These are phyloP conservation scores for Meredithiella fracta DNA, from an alignment of 2,329 filamentous ascomycete species.

Conservation along the genomic window DNA sequence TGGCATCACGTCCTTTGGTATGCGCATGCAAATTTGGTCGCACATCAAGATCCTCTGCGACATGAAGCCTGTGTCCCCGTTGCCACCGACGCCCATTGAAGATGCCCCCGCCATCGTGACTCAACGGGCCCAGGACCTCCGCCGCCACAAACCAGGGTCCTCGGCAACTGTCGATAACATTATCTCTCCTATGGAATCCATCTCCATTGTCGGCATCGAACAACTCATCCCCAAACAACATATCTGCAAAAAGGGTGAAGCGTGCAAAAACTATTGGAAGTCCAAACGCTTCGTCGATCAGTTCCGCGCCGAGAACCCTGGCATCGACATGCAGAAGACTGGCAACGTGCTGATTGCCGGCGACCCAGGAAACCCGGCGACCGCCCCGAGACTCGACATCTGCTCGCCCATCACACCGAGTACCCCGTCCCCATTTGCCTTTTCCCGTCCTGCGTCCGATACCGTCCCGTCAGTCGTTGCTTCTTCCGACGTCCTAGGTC, in stretches of 20 bases:
- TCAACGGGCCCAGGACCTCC: slow-evolving; percentile 21
- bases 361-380: slow-evolving; percentile 61
- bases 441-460: slow-evolving; percentile 45
- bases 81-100: slow-evolving; percentile 44
- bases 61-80: slow-evolving; percentile 33
- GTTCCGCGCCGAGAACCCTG: slow-evolving; percentile 59
- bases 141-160: slow-evolving; percentile 14
- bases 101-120: slow-evolving; percentile 34
- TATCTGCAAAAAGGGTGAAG: slow-evolving; percentile 70
- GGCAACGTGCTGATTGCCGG: slow-evolving; percentile 63
- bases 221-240: slow-evolving; percentile 75
- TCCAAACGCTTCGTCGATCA: slow-evolving; percentile 62
- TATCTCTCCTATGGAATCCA: slow-evolving; percentile 65
- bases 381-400: slow-evolving; percentile 25
- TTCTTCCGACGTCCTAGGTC: slow-evolving; percentile 78
- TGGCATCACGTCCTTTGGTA: slow-evolving; percentile 65
- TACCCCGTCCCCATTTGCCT: slow-evolving; percentile 5
- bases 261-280: slow-evolving; percentile 66
- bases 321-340: slow-evolving; percentile 29
- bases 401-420: slow-evolving; percentile 12
- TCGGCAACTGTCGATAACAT: slow-evolving; percentile 37
- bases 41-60: slow-evolving; percentile 56
- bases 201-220: slow-evolving; percentile 85
- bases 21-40: slow-evolving; percentile 64
- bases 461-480: slow-evolving; percentile 69